Evolutionary conservation across 208 protist species (phyloP).

Genomic region (Naegleria gruberi): DNA sequence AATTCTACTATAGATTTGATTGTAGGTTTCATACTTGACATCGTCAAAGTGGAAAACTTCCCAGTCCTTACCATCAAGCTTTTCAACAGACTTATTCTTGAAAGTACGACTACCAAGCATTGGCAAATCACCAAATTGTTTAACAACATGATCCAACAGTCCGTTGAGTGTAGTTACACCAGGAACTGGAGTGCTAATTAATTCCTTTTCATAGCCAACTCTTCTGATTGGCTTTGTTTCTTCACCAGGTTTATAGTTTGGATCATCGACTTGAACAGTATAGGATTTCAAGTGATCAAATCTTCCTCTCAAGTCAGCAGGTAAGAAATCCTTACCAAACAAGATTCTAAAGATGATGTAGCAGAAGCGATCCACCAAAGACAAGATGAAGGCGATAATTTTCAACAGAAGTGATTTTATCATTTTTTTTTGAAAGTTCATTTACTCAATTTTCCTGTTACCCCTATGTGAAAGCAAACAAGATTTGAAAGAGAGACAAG

Average conservation of each 20-base stretch:
- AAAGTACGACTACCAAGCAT: neutral
- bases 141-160: neutral
- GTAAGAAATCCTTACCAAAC: neutral
- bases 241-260: neutral
- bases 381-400: neutral
- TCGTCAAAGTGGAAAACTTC: neutral
- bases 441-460: too few species aligned
- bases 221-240: neutral
- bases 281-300: neutral
- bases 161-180: neutral
- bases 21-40: neutral
- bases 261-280: neutral
- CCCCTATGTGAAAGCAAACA: too few species aligned
- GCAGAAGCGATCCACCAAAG: neutral
- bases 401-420: neutral
- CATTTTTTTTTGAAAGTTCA: neutral
- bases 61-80: neutral
- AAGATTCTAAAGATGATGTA: neutral
- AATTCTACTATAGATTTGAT: neutral
- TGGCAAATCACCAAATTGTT: neutral
- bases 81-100: neutral
- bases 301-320: neutral
- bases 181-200: neutral
- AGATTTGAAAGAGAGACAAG: too few species aligned
- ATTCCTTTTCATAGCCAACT: neutral